Evolutionary conservation across 2,329 filamentous ascomycete species (phyloP), one percentile per base, ranked within the genome.

Genomic region (Arthrocladium fulminans): DNA sequence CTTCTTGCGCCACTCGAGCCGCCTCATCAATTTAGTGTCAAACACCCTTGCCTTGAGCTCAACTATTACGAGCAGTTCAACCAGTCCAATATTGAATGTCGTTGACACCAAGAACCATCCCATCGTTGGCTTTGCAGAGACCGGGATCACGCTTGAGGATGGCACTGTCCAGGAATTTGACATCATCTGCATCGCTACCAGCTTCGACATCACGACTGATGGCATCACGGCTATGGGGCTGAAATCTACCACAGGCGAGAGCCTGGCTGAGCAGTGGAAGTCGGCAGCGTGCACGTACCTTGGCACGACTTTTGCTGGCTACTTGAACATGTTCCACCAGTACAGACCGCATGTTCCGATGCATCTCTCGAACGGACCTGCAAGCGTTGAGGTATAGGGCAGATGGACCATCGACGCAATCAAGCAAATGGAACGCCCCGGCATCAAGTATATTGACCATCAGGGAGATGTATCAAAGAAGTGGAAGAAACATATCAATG

Each of bases 261-360:
- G 24, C 2, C 44, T 54, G 3, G 45, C 44, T 12, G 30, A 50
- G 7, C 27, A 52, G 48, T 54, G 45, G 41, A 50, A 52, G 23
- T 49, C 59, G 0, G 65, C 63, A 0, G 62, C 63, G 6, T 55
- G 56, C 24, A 67, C 67, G 0, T 70, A 65, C 47, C 53, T 75
- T 1, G 72, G 72, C 1, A 61, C 67, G 22, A 63, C 64, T 0
- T 62, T 66, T 9, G 53, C 62, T 20, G 61, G 63, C 2, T 72
- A 70, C 49, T 70, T 71, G 0, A 76, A 76, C 38, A 65, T 74
- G 64, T 73, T 75, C 60, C 68, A 69, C 48, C 54, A 73, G 44
- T 80, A 79, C 55, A 76, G 76, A 0, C 63, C 70, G 1, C 77
- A 81, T 22, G 74, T 66, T 0, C 78, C 77, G 0, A 79, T 75